Conservation (phyloP, 768 basidiomycete species). For the Amanita pallidorosea region DNA sequence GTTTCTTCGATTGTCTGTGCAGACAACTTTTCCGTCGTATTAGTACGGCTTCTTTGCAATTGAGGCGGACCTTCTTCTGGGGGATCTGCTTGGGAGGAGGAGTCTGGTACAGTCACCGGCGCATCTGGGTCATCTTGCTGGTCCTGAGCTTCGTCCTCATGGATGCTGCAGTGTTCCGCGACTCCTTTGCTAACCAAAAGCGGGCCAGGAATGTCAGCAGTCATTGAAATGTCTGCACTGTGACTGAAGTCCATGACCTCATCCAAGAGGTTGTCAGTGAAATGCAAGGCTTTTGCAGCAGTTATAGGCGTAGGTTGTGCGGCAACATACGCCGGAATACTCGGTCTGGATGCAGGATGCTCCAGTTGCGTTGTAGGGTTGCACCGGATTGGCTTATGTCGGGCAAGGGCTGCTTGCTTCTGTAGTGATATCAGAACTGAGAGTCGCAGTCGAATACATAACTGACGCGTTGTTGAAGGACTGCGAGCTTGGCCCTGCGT, state of each 20-base stretch:
- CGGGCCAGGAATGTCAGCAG: constrained; percentile 15
- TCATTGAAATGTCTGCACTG: constrained; percentile 37
- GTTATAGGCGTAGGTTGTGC: not conserved
- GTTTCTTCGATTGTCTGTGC: constrained; percentile 50
- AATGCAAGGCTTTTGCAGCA: constrained; percentile 29
- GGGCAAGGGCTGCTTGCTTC: not conserved
- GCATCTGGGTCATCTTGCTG: not conserved
- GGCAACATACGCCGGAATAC: not conserved
- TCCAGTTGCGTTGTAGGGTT: not conserved
- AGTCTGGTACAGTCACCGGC: too few relatives aligned
- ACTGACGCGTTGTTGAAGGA: constrained; percentile 29
- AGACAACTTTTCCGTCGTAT: too few relatives aligned
- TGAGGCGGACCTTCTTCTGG: too few relatives aligned
- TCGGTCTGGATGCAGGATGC: not conserved
- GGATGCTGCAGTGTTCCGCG: not conserved
- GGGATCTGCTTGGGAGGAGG: not conserved
- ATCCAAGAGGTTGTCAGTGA: constrained; percentile 52
- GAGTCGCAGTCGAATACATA: not conserved
- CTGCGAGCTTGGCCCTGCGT: constrained; percentile 25
- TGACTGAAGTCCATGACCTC: constrained; percentile 52
- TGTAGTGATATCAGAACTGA: not conserved
- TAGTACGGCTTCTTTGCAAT: too few relatives aligned
- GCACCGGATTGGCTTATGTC: not conserved
- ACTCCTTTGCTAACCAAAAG: not conserved
- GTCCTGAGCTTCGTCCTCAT: not conserved